Evolutionary conservation across 768 basidiomycete species (phyloP).

Genomic region (Phaeolepiota aurea): DNA sequence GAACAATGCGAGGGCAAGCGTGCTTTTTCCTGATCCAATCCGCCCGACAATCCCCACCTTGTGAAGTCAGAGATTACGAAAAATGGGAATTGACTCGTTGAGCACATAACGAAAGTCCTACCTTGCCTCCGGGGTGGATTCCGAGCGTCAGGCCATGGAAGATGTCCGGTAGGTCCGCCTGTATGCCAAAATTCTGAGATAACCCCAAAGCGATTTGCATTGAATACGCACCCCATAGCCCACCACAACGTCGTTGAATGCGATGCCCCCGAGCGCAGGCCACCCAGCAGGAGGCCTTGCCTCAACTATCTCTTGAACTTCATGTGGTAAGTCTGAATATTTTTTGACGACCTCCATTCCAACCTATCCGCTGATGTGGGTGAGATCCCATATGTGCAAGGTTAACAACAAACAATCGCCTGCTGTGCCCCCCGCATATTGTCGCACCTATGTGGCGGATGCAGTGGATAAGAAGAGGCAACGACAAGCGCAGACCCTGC

Average conservation of each 20-base stretch:
- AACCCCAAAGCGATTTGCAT: background rate
- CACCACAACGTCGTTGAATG: conserved; percentile 68
- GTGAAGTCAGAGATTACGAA: background rate
- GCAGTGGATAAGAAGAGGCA: no score
- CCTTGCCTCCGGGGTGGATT: conserved; percentile 70
- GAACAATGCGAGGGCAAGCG: conserved; percentile 80
- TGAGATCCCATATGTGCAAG: background rate
- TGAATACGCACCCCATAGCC: conserved; percentile 58
- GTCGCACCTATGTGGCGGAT: conserved; percentile 55
- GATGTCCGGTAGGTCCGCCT: conserved; percentile 85
- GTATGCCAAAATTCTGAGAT: background rate
- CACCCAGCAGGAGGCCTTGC: conserved; percentile 73
- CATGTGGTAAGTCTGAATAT: conserved; percentile 71
- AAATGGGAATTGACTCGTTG: background rate
- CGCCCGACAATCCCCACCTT: conserved; percentile 67
- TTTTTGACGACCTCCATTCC: conserved; percentile 87
- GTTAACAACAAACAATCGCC: conserved; percentile 65
- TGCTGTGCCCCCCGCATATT: conserved; percentile 87
- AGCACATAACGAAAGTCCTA: conserved; percentile 16
- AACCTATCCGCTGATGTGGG: conserved; percentile 35
- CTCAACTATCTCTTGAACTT: conserved; percentile 80
- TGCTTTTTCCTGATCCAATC: conserved; percentile 75
- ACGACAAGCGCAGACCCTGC: no score
- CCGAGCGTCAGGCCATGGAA: conserved; percentile 74
- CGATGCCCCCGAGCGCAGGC: conserved; percentile 65